Evolutionary conservation across 1,284 basidiomycete species (phyloP).

Genomic region (Leccinum pachyderme): DNA sequence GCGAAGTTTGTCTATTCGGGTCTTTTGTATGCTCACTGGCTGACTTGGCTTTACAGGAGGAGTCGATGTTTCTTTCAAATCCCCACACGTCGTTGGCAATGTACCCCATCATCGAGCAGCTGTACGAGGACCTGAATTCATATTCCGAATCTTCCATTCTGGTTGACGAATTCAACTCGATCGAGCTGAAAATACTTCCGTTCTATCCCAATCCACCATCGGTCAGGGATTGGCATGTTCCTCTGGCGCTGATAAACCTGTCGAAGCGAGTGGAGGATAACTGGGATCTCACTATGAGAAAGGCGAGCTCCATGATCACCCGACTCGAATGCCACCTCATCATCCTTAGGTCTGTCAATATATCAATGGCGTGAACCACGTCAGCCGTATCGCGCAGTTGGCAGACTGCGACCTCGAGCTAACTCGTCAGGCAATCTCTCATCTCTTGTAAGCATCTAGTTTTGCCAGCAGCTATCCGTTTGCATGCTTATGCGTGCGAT

Average conservation of each 20-base stretch:
- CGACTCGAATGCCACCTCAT: background rate
- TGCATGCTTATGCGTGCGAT: conserved; percentile 5
- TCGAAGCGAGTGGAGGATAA: conserved; percentile 80
- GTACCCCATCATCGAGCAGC: conserved; percentile 88
- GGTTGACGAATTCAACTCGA: conserved; percentile 86
- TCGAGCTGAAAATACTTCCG: conserved; percentile 94
- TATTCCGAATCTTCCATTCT: conserved; percentile 93
- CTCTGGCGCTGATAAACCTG: conserved; percentile 85
- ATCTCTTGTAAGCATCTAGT: conserved; percentile 71
- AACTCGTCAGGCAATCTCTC: conserved; percentile 86
- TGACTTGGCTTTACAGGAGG: conserved; percentile 56
- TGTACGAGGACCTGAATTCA: conserved; percentile 96
- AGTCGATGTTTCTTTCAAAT: conserved; percentile 84
- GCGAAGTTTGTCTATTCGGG: conserved; percentile 70
- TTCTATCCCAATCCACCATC: conserved; percentile 92
- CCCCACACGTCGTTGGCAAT: conserved; percentile 70
- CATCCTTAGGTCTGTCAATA: conserved; percentile 62
- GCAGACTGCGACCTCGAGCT: conserved; percentile 88
- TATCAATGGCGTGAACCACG: conserved; percentile 91
- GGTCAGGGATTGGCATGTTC: conserved; percentile 95
- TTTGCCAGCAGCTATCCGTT: background rate
- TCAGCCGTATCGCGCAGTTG: conserved; percentile 87
- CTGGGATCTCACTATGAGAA: conserved; percentile 95
- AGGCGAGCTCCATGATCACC: conserved; percentile 45
- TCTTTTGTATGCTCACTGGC: conserved; percentile 10